Evolutionary conservation across 176 grass and related monocot genomes (phyloP), one percentile per base, ranked within the genome.

Genomic region (Canna indica): DNA sequence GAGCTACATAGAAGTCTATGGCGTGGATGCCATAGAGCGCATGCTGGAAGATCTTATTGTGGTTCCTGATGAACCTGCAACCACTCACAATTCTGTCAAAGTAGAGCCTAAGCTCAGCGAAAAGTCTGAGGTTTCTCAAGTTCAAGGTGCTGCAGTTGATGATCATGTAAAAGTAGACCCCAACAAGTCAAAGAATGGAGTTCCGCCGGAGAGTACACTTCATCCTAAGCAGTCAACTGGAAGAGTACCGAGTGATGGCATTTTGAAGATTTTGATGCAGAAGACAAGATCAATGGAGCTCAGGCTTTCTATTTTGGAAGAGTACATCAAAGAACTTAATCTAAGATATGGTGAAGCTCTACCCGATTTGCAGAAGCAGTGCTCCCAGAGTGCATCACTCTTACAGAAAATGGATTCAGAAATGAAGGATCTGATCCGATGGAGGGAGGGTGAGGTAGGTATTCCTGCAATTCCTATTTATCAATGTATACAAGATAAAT

Each of bases 251-350:
- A 77, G 92, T 52, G 85, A 96, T 74, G 85, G 76, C 5, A 86
- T 96, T 77, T 74, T 91, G 22, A 96, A 89, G 82, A 91, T 91
- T 79, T 83, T 91, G 83, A 96, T 91, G 83, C 83, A 96, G 71
- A 91, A 91, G 80, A 77, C 82, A 64, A 85, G 85, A 74, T 84
- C 73, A 48, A 34, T 75, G 73, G 73, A 75, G 60, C 59, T 75
- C 56, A 47, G 30, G 44, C 73, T 66, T 46, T 84, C 84, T 3
- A 77, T 84, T 73, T 71, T 87, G 72, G 88, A 91, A 76, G 86
- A 93, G 69, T 93, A 88, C 78, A 76, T 77, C 18, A 78, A 78
- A 77, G 81, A 81, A 73, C 74, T 95, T 4, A 87, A 83, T 75
- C 80, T 75, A 56, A 76, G 78, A 63, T 87, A 84, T 64, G 83